These are phyloP conservation scores for Rubroboletus satanas DNA, from an alignment of 768 basidiomycete species.

Conservation along the genomic window DNA sequence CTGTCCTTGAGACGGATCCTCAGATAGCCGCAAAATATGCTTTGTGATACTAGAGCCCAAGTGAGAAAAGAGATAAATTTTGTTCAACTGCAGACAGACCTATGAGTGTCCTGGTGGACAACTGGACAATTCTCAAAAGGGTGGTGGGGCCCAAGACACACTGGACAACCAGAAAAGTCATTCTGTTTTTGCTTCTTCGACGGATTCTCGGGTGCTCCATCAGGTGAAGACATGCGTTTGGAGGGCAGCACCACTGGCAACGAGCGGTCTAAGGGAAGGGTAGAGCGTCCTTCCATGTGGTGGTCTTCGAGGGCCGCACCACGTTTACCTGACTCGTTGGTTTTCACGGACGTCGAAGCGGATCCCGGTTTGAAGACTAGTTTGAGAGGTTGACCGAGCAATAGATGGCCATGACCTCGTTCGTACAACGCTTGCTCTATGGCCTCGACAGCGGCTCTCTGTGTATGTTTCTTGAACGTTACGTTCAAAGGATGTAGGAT, in stretches of 20 bases:
- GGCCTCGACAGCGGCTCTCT: conserved; percentile 63
- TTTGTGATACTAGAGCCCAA: conserved; percentile 35
- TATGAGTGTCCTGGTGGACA: conserved; percentile 48
- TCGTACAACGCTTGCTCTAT: conserved; percentile 62
- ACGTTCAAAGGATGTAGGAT: background rate
- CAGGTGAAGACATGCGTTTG: conserved; percentile 38
- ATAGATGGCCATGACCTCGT: conserved; percentile 53
- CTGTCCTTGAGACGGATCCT: conserved; percentile 33
- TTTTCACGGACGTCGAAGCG: conserved; percentile 15
- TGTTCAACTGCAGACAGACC: conserved; percentile 35
- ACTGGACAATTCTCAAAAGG: conserved; percentile 53
- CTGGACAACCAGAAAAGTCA: conserved; percentile 34
- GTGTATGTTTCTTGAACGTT: conserved; percentile 9
- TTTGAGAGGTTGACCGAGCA: conserved; percentile 62
- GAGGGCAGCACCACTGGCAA: conserved; percentile 19
- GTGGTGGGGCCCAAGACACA: conserved; percentile 49
- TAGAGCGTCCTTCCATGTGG: background rate
- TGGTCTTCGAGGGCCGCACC: background rate
- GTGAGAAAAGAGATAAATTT: conserved; percentile 3
- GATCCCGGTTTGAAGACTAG: conserved; percentile 39
- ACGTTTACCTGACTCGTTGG: background rate
- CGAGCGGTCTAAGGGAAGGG: background rate
- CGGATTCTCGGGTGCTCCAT: conserved; percentile 19
- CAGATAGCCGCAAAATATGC: conserved; percentile 44
- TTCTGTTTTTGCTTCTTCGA: conserved; percentile 39